A percentile compares a stretch with the other conserved stretches of the same genome.
Evolutionary conservation across 768 basidiomycete genomes (phyloP).

Genomic region (Lactarius evosmus): DNA sequence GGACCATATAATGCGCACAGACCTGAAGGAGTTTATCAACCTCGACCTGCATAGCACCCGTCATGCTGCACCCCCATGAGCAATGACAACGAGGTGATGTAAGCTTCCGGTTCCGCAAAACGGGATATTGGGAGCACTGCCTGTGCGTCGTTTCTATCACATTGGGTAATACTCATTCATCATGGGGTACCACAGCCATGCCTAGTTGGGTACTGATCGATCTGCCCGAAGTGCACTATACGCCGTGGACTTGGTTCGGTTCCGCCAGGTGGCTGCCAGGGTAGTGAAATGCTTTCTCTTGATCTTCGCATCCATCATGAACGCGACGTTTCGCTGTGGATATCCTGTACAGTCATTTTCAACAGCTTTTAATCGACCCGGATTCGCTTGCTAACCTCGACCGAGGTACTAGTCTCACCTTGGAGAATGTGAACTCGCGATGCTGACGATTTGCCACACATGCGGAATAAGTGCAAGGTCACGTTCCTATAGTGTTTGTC

Average conservation of each 20-base stretch:
- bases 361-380: slow-evolving; percentile 90
- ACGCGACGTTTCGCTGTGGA: slow-evolving; percentile 43
- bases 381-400: slow-evolving; percentile 92
- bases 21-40: slow-evolving; percentile 89
- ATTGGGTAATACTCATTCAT: slow-evolving; percentile 78
- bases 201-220: too few species aligned
- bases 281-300: slow-evolving; percentile 36
- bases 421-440: too few species aligned
- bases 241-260: slow-evolving; percentile 91
- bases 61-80: slow-evolving; percentile 97
- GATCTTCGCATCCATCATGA: slow-evolving; percentile 2
- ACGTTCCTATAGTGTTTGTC: slow-evolving; percentile 84
- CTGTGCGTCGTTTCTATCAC: slow-evolving; percentile 85
- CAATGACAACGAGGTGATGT: slow-evolving; percentile 90
- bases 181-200: too few species aligned
- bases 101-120: slow-evolving; percentile 99
- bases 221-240: slow-evolving; percentile 77
- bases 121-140: slow-evolving; percentile 91
- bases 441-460: slow-evolving; percentile 45
- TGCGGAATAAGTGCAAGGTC: slow-evolving; percentile 93
- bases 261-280: slow-evolving; percentile 74
- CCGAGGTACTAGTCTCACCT: slow-evolving; percentile 56
- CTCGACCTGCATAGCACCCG: slow-evolving; percentile 89
- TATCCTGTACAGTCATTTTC: slow-evolving; percentile 87
- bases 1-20: slow-evolving; percentile 95